Base-by-base conservation (phyloP, 2,329 filamentous ascomycete species). In the Xylaria sp. region DNA sequence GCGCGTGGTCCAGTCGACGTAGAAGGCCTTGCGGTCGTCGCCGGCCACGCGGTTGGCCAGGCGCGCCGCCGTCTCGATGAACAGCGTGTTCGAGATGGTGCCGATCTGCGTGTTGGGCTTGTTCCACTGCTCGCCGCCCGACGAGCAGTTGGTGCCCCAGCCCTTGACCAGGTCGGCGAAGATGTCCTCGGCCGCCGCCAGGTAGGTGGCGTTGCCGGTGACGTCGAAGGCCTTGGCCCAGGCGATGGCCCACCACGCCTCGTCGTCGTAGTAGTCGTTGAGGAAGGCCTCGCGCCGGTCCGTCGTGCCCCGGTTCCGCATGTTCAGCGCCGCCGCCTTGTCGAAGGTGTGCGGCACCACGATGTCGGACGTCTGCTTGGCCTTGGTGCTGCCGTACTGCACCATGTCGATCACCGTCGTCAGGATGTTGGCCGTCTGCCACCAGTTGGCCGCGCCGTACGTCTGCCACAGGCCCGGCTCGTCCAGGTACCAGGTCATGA, bases 341-440 rank as follows among this genome's bases (percentile, higher is more conserved):
- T 7, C n/a, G 43, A 46, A 46, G 11, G 43, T 46, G 24, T 46
- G n/a, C 4, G 43, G 26, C 2, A 46, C 24, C 9, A 46, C 43
- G 17, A 5, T 4, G 7, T 37, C 43, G 2, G 43, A 22, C 6
- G 19, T 13, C 26, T 37, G 8, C 24, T 17, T 22, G 26, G 43
- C 43, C 13, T 37, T 38, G 8, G 22, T 16, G 43, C 26, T 46
- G 8, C 43, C 43, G 8, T 37, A 18, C 18, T 19, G 24, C 4
- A n/a, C 26, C 43, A 46, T 46, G 43, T 46, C 43, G 43, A 46
- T 19, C 17, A 46, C 4, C 7, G 43, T 46, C 24, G 43, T 46
- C 9, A 46, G 43, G 6, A 37, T 24, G 26, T 46, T 46, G 43
- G 43, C 43, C 2, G 24, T 37, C 43, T 46, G 43, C 43, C 43